Conservation (phyloP, 2,329 filamentous ascomycete species). For the Alternaria consortialis region DNA sequence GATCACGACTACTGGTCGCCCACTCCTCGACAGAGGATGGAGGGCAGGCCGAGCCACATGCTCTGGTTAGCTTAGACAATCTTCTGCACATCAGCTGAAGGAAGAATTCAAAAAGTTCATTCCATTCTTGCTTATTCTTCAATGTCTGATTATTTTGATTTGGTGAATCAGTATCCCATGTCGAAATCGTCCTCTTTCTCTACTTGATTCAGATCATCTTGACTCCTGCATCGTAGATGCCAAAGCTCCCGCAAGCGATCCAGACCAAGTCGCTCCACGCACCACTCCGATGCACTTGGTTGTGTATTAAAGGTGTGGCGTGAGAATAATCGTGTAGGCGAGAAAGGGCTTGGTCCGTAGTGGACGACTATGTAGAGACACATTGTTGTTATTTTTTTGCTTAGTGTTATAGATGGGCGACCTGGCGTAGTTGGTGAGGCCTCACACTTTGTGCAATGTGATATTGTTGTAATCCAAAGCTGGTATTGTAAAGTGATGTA, state of each 20-base stretch:
- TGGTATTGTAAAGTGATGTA: too few relatives aligned
- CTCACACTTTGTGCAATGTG: neutral
- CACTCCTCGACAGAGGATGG: constrained; percentile 28
- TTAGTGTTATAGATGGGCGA: accelerated
- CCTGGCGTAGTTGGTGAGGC: accelerated
- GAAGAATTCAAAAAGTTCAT: constrained; percentile 34
- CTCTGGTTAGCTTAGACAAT: constrained; percentile 43
- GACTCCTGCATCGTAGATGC: neutral
- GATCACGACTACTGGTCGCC: constrained; percentile 33
- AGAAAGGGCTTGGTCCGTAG: neutral
- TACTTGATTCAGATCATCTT: neutral
- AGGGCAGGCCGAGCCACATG: constrained; percentile 44
- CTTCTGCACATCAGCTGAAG: constrained; percentile 34
- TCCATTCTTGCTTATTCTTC: neutral
- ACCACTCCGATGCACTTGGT: neutral
- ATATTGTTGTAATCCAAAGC: too few relatives aligned
- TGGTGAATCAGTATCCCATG: neutral
- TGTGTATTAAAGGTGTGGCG: neutral
- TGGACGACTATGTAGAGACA: neutral
- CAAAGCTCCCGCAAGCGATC: neutral
- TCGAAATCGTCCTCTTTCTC: neutral
- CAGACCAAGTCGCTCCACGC: neutral
- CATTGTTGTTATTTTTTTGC: neutral
- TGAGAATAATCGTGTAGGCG: neutral
- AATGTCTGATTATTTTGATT: neutral